Conservation (phyloP, 495 filamentous ascomycete genomes). For the Hypoxylon subgilvum region DNA sequence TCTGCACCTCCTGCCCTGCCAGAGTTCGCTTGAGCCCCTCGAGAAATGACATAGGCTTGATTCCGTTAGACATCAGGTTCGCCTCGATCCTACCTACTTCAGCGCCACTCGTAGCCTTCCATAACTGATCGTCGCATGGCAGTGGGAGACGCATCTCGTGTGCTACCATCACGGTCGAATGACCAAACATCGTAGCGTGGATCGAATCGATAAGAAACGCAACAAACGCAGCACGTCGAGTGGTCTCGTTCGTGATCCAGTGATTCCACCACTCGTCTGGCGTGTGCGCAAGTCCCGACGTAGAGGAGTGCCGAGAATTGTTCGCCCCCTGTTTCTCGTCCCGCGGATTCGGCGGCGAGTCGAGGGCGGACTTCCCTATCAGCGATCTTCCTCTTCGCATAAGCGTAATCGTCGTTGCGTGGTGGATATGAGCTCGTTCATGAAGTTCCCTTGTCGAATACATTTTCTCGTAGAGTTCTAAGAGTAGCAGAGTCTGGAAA, state of each 20-base stretch:
- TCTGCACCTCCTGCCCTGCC: conserved; percentile 83
- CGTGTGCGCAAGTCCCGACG: conserved; percentile 63
- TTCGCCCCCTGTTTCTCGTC: conserved; percentile 63
- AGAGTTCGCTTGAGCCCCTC: conserved; percentile 91
- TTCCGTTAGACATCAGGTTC: conserved; percentile 78
- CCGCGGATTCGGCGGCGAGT: conserved; percentile 82
- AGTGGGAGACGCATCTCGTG: conserved; percentile 92
- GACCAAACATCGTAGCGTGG: conserved; percentile 97
- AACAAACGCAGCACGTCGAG: conserved; percentile 86
- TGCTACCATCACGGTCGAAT: conserved; percentile 95
- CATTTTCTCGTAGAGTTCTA: conserved; percentile 97
- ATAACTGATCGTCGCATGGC: conserved; percentile 91
- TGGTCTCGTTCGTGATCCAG: conserved; percentile 95
- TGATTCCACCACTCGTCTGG: conserved; percentile 94
- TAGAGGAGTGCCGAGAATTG: conserved; percentile 65
- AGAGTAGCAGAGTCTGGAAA: conserved; percentile 86
- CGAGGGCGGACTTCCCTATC: conserved; percentile 85
- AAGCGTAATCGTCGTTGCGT: conserved; percentile 91
- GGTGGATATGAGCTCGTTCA: conserved; percentile 95
- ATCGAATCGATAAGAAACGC: conserved; percentile 96
- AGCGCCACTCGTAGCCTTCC: conserved; percentile 87
- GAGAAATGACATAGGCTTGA: conserved; percentile 86
- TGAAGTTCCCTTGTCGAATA: conserved; percentile 89
- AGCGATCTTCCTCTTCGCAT: conserved; percentile 93
- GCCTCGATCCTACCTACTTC: conserved; percentile 90